Evolutionary conservation across 2,329 filamentous ascomycete species (phyloP), one percentile per base, ranked within the genome.

Genomic region (Mycocentrospora acerina): DNA sequence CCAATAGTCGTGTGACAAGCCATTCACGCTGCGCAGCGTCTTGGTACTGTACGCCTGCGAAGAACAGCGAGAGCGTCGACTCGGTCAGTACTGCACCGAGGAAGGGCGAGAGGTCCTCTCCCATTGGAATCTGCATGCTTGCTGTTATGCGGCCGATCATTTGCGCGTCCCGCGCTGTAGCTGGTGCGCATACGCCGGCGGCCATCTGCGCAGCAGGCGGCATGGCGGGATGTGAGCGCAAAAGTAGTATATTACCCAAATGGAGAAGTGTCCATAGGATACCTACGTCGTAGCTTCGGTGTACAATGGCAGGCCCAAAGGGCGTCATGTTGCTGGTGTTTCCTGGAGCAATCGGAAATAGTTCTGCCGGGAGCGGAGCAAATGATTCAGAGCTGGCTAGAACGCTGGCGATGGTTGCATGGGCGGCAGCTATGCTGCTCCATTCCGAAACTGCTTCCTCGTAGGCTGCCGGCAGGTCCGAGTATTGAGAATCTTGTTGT

Each of bases 191-290:
- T 48, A 94, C 77, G 7, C 85, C 86, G 0, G 89, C 89, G 3
- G 93, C 90, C 55, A 90, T 80, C 81, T 95, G 90, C 24, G 90
- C 86, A 7, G 90, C 83, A 0, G 91, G 89, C 1, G 90, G 91
- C 90, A 96, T 96, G 16, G 80, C 80, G 0, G 93, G 93, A 53
- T 96, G 90, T 1, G 83, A 77, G 24, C 93, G 80, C 42, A 91
- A 75, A n/a, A 93, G 77, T 37, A 90, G 78, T 40, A 97, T 91
- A 31, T 89, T 77, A 1, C 85, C 84, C 75, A 91, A 88, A 66
- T 95, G 86, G 64, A 88, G 90, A 49, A 90, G 85, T 60, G 87
- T 82, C 88, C 90, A 95, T 15, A 96, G 76, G 24, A 88, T 85
- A 3, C 87, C 88, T 47, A 97, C 86, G n/a, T 85, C 84, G 63